Evolutionary conservation across 805 yeast genomes (phyloP).

Genomic region (Yarrowia phangngaensis): DNA sequence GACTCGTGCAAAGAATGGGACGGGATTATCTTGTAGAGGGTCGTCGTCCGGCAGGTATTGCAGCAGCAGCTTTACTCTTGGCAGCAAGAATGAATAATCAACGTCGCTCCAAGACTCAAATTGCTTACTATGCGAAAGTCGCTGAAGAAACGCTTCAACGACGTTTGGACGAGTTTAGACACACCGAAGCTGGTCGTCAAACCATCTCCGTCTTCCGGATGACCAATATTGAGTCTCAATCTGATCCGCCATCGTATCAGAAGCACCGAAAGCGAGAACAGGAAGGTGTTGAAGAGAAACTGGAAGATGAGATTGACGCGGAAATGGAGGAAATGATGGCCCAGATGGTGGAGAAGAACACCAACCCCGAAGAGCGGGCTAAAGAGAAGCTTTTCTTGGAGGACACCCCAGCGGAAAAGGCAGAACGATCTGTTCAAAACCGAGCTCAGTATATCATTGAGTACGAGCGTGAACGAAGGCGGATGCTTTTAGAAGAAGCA

Average conservation of each 20-base stretch:
- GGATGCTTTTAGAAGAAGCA: conserved; percentile 24
- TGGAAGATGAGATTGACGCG: conserved; percentile 25
- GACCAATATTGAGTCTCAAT: conserved; percentile 42
- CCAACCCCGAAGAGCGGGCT: conserved; percentile 18
- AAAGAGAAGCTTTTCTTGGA: conserved; percentile 25
- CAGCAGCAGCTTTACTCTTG: conserved; percentile 89
- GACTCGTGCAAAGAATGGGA: conserved; percentile 84
- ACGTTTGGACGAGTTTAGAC: conserved; percentile 80
- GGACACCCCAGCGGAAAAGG: conserved; percentile 26
- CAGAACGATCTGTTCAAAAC: conserved; percentile 25
- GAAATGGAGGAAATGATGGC: conserved; percentile 18
- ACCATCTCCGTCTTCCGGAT: conserved; percentile 71
- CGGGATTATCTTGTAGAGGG: conserved; percentile 96
- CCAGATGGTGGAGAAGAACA: conserved; percentile 10
- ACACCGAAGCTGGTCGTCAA: conserved; percentile 67
- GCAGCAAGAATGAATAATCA: conserved; percentile 97
- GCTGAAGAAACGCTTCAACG: conserved; percentile 92
- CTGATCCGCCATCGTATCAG: conserved; percentile 80
- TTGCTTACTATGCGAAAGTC: conserved; percentile 91
- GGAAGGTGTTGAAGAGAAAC: conserved; percentile 22
- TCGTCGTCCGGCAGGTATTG: conserved; percentile 96
- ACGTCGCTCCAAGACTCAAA: conserved; percentile 85
- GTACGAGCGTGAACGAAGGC: conserved; percentile 14
- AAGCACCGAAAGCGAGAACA: conserved; percentile 55
- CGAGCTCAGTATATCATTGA: conserved; percentile 26